These are phyloP conservation scores for Zygnema cylindricum DNA, from an alignment of 139 green algal species.

Conservation along the genomic window DNA sequence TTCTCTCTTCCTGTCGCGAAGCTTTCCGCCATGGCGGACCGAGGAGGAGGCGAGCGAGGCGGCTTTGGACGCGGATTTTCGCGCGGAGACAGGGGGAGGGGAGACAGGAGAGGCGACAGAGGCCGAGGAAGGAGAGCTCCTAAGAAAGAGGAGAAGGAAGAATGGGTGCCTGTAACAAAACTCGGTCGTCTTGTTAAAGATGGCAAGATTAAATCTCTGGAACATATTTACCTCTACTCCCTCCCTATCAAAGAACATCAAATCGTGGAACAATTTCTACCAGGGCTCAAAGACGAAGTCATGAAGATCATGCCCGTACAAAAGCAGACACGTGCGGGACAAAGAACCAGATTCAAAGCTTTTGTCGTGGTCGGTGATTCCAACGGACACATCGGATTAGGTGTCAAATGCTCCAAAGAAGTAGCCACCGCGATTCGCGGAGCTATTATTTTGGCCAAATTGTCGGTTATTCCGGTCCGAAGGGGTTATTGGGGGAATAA, in stretches of 20 bases:
- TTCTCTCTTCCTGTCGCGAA: not conserved
- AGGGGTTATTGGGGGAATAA: slow-evolving; percentile 95
- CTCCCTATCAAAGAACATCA: slow-evolving; percentile 93
- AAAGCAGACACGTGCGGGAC: slow-evolving; percentile 99
- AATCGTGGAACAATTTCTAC: slow-evolving; percentile 71
- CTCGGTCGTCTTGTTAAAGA: slow-evolving; percentile 97
- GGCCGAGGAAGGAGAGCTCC: slow-evolving; percentile 66
- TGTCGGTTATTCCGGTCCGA: slow-evolving; percentile 90
- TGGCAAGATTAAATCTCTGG: slow-evolving; percentile 98
- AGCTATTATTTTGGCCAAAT: slow-evolving; percentile 98
- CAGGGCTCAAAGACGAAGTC: slow-evolving; percentile 62
- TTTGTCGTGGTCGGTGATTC: slow-evolving; percentile 99
- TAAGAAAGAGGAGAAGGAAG: not conserved
- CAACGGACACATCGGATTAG: slow-evolving; percentile 97
- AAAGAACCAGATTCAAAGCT: slow-evolving; percentile 99
- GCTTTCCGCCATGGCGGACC: not conserved
- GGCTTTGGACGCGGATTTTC: slow-evolving; percentile 91
- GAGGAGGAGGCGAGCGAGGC: not conserved
- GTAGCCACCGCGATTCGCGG: slow-evolving; percentile 96
- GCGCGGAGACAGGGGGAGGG: slow-evolving; percentile 78
- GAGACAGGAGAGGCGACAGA: slow-evolving; percentile 80
- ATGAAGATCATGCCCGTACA: slow-evolving; percentile 99
- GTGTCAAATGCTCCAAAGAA: slow-evolving; percentile 99
- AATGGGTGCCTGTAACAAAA: slow-evolving; percentile 95
- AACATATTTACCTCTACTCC: slow-evolving; percentile 99